Percentiles rank a stretch among this genome's conserved stretches.
phyloP scores from a whole-genome alignment of 2,329 filamentous ascomycete genomes.

The Botryotinia narcissicola region DNA sequence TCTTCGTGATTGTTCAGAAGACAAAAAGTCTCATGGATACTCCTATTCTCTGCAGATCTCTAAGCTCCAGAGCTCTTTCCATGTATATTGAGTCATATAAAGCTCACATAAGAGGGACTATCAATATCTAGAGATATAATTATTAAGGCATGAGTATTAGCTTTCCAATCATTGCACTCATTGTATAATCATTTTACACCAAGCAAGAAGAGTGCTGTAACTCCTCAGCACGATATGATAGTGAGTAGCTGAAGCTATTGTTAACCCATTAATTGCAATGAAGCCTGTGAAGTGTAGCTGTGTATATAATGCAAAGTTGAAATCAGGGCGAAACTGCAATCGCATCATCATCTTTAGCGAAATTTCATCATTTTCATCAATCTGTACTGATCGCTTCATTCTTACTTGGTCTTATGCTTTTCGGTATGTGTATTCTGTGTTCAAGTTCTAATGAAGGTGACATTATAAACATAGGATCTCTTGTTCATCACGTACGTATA shows the following conservation, averaged over 20 bases:
- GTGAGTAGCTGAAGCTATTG: too few relatives aligned
- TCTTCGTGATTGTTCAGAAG: not conserved
- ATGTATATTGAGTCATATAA: not conserved
- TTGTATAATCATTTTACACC: not conserved
- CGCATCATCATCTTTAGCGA: not conserved
- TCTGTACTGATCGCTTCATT: not conserved
- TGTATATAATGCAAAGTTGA: not conserved
- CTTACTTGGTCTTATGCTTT: not conserved
- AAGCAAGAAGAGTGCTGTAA: not conserved
- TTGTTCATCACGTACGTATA: not conserved
- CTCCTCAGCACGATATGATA: not conserved
- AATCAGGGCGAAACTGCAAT: not conserved
- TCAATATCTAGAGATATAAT: too few relatives aligned
- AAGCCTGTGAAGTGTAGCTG: not conserved
- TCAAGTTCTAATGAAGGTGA: not conserved
- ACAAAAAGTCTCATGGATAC: accelerated
- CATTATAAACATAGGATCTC: too few relatives aligned
- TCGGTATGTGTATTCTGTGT: not conserved
- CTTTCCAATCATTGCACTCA: not conserved
- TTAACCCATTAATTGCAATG: not conserved
- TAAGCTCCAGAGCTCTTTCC: not conserved
- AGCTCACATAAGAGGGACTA: not conserved
- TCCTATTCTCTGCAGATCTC: not conserved
- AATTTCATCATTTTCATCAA: too few relatives aligned
- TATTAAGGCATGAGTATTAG: not conserved